A percentile compares a stretch with the other conserved stretches of the same genome.
phyloP scores from a whole-genome alignment of 2,329 filamentous ascomycete genomes.

The Bipolaris zeicola region DNA sequence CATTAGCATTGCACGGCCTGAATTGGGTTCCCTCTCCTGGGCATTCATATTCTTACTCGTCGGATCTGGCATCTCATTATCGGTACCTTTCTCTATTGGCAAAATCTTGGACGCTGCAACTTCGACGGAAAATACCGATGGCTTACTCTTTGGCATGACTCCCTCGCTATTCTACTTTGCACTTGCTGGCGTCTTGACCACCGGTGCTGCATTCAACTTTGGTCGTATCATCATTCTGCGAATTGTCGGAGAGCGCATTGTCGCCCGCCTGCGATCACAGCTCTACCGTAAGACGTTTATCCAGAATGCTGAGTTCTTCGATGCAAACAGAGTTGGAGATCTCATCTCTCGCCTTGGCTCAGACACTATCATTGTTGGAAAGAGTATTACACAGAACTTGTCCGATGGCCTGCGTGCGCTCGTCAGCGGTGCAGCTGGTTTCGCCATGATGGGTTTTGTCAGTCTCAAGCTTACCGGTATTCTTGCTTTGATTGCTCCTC shows the following conservation, averaged over 20 bases:
- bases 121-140: slow-evolving; percentile 66
- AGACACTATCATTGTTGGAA: slow-evolving; percentile 96
- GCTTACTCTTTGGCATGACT: slow-evolving; percentile 79
- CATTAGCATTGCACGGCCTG: slow-evolving; percentile 85
- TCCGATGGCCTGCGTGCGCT: slow-evolving; percentile 92
- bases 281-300: slow-evolving; percentile 90
- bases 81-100: slow-evolving; percentile 93
- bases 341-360: slow-evolving; percentile 93
- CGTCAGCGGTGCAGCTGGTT: slow-evolving; percentile 87
- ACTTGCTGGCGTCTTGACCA: slow-evolving; percentile 72
- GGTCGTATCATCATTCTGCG: slow-evolving; percentile 89
- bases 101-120: slow-evolving; percentile 93
- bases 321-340: slow-evolving; percentile 95
- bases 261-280: slow-evolving; percentile 84
- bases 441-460: slow-evolving; percentile 94
- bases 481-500: slow-evolving; percentile 84
- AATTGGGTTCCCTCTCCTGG: slow-evolving; percentile 75
- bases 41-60: slow-evolving; percentile 87
- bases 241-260: slow-evolving; percentile 93
- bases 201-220: slow-evolving; percentile 91
- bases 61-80: slow-evolving; percentile 93
- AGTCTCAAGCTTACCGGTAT: slow-evolving; percentile 89
- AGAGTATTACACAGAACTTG: slow-evolving; percentile 96
- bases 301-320: slow-evolving; percentile 99
- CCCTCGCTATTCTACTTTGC: slow-evolving; percentile 87